A percentile compares a stretch with the other conserved stretches of the same genome.
Evolutionary conservation across 2,329 filamentous ascomycete genomes (phyloP).

Genomic region (Fusarium setosum): DNA sequence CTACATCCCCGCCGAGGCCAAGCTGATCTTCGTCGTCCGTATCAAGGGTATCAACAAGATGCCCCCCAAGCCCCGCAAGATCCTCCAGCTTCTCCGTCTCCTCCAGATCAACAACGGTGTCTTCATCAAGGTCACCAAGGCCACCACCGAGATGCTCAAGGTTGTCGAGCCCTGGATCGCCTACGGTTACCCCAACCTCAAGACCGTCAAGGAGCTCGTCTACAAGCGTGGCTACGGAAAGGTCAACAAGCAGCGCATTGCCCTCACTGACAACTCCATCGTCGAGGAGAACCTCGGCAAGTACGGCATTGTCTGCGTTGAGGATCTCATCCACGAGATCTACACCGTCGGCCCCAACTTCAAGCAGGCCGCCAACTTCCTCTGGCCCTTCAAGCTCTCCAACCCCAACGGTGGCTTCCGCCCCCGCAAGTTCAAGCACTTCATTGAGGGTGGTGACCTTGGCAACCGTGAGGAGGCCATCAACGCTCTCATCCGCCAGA

Average conservation of each 20-base stretch:
- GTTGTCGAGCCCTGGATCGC: constrained; percentile 99
- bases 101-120: constrained; percentile 99
- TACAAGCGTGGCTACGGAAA: constrained; percentile 99
- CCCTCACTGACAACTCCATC: constrained; percentile 97
- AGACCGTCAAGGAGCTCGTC: constrained; percentile 98
- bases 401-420: constrained; percentile 98
- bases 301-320: constrained; percentile 99
- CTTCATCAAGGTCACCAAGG: constrained; percentile 98
- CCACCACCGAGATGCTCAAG: constrained; percentile 96
- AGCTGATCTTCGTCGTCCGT: constrained; percentile 97
- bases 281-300: constrained; percentile 97
- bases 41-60: constrained; percentile 99
- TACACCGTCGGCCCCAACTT: constrained; percentile 99
- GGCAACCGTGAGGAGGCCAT: constrained; percentile 99
- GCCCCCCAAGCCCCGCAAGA: constrained; percentile 99
- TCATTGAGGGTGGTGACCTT: constrained; percentile 97
- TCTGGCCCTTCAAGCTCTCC: constrained; percentile 99
- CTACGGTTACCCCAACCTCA: constrained; percentile 99
- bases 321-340: constrained; percentile 99
- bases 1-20: constrained; percentile 94
- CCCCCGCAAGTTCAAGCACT: constrained; percentile 98
- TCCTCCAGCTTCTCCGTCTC: constrained; percentile 98
- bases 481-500: constrained; percentile 95
- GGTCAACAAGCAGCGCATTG: constrained; percentile 96
- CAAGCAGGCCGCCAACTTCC: constrained; percentile 99